Percentiles rank a stretch among this genome's conserved stretches.
Evolutionary conservation across 2,329 filamentous ascomycete species (phyloP).

Genomic region (Talaromyces amestolkiae): DNA sequence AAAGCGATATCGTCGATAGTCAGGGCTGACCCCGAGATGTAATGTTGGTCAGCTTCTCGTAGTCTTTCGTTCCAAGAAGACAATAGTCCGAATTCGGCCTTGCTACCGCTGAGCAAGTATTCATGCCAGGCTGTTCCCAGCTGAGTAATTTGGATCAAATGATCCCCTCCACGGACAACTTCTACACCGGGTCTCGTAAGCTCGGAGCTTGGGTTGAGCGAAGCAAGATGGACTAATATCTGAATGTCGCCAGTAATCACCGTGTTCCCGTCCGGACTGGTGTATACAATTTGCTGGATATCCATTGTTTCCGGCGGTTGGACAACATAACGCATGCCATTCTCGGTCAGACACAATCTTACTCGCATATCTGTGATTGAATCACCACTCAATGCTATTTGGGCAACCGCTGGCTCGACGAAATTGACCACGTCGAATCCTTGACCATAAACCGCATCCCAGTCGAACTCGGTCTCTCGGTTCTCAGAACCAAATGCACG

Average conservation of each 20-base stretch:
- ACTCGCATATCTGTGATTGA: slow-evolving; percentile 39
- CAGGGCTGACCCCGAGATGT: slow-evolving; percentile 36
- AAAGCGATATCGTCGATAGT: slow-evolving; percentile 45
- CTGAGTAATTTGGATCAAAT: slow-evolving; percentile 30
- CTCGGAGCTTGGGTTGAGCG: slow-evolving; percentile 22
- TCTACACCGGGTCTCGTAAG: slow-evolving; percentile 28
- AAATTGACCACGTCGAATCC: slow-evolving; percentile 75
- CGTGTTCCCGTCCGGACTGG: slow-evolving; percentile 29
- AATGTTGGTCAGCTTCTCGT: slow-evolving; percentile 27
- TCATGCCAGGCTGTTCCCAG: slow-evolving; percentile 33
- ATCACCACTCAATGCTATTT: slow-evolving; percentile 34
- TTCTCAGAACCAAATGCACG: slow-evolving; percentile 84
- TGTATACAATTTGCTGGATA: slow-evolving; percentile 27
- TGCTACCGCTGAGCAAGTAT: slow-evolving; percentile 17
- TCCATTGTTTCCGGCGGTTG: neutral
- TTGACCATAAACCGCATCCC: slow-evolving; percentile 69
- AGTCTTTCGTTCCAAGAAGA: slow-evolving; percentile 35
- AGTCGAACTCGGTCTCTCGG: slow-evolving; percentile 65
- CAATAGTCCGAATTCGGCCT: slow-evolving; percentile 23
- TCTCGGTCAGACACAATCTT: slow-evolving; percentile 39
- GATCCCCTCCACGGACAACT: slow-evolving; percentile 29
- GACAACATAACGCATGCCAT: slow-evolving; percentile 37
- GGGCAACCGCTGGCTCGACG: slow-evolving; percentile 36
- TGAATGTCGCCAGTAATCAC: slow-evolving; percentile 31
- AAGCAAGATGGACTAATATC: slow-evolving; percentile 34